Conservation (phyloP, 495 filamentous ascomycete genomes). For the Hypoxylon rickii region DNA sequence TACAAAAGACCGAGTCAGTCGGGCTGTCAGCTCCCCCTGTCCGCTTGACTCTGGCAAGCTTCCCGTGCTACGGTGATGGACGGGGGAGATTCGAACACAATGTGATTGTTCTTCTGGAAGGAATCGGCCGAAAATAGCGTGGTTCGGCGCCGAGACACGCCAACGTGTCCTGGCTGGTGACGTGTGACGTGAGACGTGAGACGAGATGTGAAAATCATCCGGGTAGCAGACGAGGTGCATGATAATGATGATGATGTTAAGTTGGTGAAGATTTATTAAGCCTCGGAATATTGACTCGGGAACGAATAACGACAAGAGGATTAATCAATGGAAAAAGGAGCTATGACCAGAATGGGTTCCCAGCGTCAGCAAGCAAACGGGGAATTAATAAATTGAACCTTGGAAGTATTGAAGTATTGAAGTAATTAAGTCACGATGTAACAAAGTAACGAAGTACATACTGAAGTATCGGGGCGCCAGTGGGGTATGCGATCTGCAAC, state of each 20-base stretch:
- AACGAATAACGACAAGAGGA: constrained; percentile 12
- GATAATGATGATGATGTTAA: no score
- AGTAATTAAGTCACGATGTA: no score
- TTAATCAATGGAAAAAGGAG: constrained; percentile 1
- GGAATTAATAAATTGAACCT: no score
- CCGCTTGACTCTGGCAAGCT: neutral
- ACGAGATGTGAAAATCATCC: no score
- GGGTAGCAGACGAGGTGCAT: no score
- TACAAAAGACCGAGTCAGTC: constrained; percentile 6
- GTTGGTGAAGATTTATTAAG: no score
- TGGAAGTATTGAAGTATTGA: no score
- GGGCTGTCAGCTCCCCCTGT: neutral
- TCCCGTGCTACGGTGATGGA: no score
- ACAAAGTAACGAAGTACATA: no score
- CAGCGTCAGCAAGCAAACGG: no score
- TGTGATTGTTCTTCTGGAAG: no score
- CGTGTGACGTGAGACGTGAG: constrained; percentile 30
- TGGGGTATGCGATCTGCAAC: constrained; percentile 25
- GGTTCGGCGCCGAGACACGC: constrained; percentile 13
- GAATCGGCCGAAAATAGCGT: constrained; percentile 25
- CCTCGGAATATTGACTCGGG: constrained; percentile 7
- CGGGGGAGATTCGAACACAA: no score
- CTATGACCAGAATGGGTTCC: constrained; percentile 18
- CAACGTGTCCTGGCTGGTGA: constrained; percentile 26
- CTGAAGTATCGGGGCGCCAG: constrained; percentile 21